phyloP scores from a whole-genome alignment of 2,329 filamentous ascomycete species.

The Aspergillus japonicus region DNA sequence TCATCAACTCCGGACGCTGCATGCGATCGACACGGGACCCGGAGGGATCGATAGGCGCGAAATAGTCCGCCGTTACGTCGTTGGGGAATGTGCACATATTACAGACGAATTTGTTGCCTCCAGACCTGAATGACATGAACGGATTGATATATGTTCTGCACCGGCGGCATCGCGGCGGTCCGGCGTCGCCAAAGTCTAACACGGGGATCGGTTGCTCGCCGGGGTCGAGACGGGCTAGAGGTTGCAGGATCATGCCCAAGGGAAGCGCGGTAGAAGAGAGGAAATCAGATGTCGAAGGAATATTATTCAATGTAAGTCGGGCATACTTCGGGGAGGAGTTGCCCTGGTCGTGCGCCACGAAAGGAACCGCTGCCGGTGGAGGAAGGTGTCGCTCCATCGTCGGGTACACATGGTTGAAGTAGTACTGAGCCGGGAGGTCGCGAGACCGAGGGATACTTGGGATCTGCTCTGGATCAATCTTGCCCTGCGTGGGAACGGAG shows the following conservation, averaged over 20 bases:
- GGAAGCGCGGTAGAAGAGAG: slow-evolving; percentile 78
- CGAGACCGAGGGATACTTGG: slow-evolving; percentile 85
- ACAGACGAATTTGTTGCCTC: slow-evolving; percentile 95
- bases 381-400: slow-evolving; percentile 94
- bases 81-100: slow-evolving; percentile 98
- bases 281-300: slow-evolving; percentile 78
- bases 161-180: slow-evolving; percentile 85
- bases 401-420: slow-evolving; percentile 82
- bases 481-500: slow-evolving; percentile 65
- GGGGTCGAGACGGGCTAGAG: slow-evolving; percentile 75
- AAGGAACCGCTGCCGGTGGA: slow-evolving; percentile 82
- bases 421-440: slow-evolving; percentile 79
- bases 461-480: slow-evolving; percentile 87
- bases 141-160: slow-evolving; percentile 98
- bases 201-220: slow-evolving; percentile 88
- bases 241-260: slow-evolving; percentile 83
- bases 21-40: slow-evolving; percentile 84
- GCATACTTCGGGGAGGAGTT: slow-evolving; percentile 95
- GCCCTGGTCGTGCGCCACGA: slow-evolving; percentile 92
- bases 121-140: slow-evolving; percentile 95
- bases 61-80: slow-evolving; percentile 89
- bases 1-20: slow-evolving; percentile 82
- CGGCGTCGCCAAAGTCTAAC: slow-evolving; percentile 87
- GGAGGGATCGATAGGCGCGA: slow-evolving; percentile 82
- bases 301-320: slow-evolving; percentile 87